Base-by-base conservation (phyloP, 441 rosid genomes). In the Brassica balearica region DNA sequence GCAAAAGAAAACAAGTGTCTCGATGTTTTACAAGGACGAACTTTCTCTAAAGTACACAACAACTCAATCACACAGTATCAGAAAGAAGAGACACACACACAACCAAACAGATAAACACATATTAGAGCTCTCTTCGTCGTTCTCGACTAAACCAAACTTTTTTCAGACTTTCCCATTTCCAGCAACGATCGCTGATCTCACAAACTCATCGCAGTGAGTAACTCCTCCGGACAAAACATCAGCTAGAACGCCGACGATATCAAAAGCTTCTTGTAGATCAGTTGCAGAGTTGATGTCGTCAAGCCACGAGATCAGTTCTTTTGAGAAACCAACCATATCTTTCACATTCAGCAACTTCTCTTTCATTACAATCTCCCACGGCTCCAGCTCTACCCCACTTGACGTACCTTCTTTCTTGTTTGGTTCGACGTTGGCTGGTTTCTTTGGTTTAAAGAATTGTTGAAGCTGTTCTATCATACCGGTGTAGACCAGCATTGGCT, bases 381-480 rank as follows among this genome's bases (percentile, higher is more conserved):
- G 85, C 81, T 95, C 96, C 71, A 92, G 76, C 72, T 85, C 86
- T 75, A 84, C 88, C 56, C 84, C 83, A 70, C 84, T 88, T 2
- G 89, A 81, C 36, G 87, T 82, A 72, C 92, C 96, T 83, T 84
- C 92, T 25, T 83, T 81, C 78, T 75, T 80, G 65, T 8, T 74
- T 25, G 83, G 3, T 60, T 80, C 83, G 0, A 25, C 56, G 29
- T 78, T 83, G 2, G 84, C 51, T 25, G 87, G 71, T 83, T 87
- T 93, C 82, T 86, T 92, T 9, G 85, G 89, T 87, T 97, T 97
- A 80, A 89, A 89, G 56, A 89, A 91, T 68, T 15, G 90, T 80
- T 95, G 99, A 80, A 97, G 88, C 90, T 93, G 99, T 88, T 97
- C 98, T 36, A 97, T 88, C 91, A 97, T 79, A 23, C 99, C 99